phyloP scores from a whole-genome alignment of 768 basidiomycete species.

The Erythrobasidium yunnanense region DNA sequence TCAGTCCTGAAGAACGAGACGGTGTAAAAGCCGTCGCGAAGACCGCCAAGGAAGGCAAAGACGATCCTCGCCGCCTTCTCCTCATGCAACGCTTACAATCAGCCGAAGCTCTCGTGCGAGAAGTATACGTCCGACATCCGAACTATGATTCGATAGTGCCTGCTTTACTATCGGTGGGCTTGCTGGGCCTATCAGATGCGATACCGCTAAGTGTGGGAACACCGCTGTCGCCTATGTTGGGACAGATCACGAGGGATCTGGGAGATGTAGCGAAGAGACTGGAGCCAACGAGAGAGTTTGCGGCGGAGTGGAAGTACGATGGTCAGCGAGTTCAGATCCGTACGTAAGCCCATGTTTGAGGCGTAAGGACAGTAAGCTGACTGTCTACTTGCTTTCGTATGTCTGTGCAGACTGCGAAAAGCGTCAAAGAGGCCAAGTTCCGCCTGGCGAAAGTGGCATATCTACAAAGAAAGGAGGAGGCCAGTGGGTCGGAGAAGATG shows the following conservation, averaged over 20 bases:
- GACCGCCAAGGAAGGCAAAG: constrained; percentile 28
- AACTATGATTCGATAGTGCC: constrained; percentile 48
- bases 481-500: constrained; percentile 38
- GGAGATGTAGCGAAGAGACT: constrained; percentile 69
- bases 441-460: constrained; percentile 8
- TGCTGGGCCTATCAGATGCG: constrained; percentile 52
- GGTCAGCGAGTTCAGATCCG: constrained; percentile 48
- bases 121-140: constrained; percentile 38
- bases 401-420: constrained; percentile 52
- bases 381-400: constrained; percentile 36
- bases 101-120: constrained; percentile 29
- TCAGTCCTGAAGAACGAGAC: constrained; percentile 33
- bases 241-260: constrained; percentile 72
- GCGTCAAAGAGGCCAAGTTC: constrained; percentile 47
- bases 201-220: constrained; percentile 63
- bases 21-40: constrained; percentile 30
- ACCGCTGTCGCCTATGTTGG: constrained; percentile 74
- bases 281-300: constrained; percentile 53
- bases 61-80: constrained; percentile 15
- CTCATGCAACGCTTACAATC: constrained; percentile 29
- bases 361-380: too few relatives aligned
- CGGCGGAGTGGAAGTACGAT: constrained; percentile 85
- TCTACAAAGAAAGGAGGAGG: constrained; percentile 34
- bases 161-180: constrained; percentile 50
- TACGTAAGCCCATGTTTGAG: constrained; percentile 25